Conservation (phyloP, 108 stramenopile genomes). For the Ochromonas danica region DNA sequence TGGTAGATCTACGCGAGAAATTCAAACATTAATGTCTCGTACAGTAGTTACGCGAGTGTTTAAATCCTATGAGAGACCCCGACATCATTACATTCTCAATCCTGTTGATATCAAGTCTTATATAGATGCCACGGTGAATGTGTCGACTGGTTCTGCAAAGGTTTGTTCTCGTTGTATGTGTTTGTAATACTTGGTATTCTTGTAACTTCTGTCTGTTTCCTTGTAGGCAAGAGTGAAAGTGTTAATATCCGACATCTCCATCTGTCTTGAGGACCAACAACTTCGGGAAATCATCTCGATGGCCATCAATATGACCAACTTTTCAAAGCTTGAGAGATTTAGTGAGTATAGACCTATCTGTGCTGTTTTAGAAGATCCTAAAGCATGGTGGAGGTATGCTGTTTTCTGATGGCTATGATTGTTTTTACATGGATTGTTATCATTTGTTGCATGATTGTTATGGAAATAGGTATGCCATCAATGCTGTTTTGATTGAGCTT, state of each 20-base stretch:
- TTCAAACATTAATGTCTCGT: neutral
- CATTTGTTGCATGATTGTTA: neutral
- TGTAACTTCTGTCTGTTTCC: neutral
- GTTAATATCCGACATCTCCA: neutral
- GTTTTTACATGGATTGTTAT: neutral
- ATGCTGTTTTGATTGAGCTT: neutral
- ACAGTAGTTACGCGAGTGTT: neutral
- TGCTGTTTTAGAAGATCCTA: constrained; percentile 32
- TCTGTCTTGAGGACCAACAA: neutral
- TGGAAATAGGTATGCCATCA: neutral
- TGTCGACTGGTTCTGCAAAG: neutral
- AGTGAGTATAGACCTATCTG: constrained; percentile 34
- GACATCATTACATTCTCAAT: constrained; percentile 1
- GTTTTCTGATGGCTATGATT: too few relatives aligned
- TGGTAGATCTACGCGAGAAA: neutral
- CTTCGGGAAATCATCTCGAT: constrained; percentile 19
- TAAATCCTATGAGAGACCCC: neutral
- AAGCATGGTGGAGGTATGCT: constrained; percentile 47
- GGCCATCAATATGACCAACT: constrained; percentile 32
- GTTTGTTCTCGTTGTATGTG: neutral
- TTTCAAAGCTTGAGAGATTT: constrained; percentile 36
- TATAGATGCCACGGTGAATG: neutral
- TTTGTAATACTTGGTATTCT: neutral
- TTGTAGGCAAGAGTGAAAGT: neutral
- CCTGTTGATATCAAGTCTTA: constrained; percentile 2